Evolutionary conservation across 805 yeast species (phyloP).

Genomic region (Hanseniaspora osmophila): DNA sequence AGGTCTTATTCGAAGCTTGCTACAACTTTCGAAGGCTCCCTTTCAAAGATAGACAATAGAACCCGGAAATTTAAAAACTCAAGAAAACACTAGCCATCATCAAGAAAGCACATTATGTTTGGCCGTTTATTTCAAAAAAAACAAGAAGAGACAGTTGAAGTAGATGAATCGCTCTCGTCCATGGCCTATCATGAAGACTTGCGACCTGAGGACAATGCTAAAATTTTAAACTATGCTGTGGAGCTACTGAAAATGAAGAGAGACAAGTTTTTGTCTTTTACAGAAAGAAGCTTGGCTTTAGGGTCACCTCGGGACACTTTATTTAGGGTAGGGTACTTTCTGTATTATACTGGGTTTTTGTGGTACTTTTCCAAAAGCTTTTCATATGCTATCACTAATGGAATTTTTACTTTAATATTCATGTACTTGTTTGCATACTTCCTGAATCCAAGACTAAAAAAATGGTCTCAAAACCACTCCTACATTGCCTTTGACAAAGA

Average conservation of each 20-base stretch:
- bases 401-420: neutral
- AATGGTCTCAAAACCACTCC: neutral
- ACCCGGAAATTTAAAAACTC: too few relatives aligned
- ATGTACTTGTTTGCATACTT: neutral
- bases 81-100: too few relatives aligned
- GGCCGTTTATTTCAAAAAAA: too few relatives aligned
- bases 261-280: neutral
- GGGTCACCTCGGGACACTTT: neutral
- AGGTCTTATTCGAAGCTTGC: too few relatives aligned
- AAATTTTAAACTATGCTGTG: neutral
- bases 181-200: conserved; percentile 7
- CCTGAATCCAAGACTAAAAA: neutral
- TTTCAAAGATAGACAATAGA: too few relatives aligned
- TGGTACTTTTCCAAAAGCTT: neutral
- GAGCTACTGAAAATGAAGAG: neutral
- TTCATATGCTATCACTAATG: neutral
- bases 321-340: neutral
- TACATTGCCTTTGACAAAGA: neutral
- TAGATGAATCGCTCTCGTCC: too few relatives aligned
- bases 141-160: too few relatives aligned
- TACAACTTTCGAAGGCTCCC: too few relatives aligned
- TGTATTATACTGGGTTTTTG: neutral
- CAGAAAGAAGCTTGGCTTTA: neutral
- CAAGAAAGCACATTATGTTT: too few relatives aligned
- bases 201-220: neutral